Percentiles rank a stretch among this genome's conserved stretches.
phyloP scores from a whole-genome alignment of 345 rosid species.

The Anastatica hierochuntica region DNA sequence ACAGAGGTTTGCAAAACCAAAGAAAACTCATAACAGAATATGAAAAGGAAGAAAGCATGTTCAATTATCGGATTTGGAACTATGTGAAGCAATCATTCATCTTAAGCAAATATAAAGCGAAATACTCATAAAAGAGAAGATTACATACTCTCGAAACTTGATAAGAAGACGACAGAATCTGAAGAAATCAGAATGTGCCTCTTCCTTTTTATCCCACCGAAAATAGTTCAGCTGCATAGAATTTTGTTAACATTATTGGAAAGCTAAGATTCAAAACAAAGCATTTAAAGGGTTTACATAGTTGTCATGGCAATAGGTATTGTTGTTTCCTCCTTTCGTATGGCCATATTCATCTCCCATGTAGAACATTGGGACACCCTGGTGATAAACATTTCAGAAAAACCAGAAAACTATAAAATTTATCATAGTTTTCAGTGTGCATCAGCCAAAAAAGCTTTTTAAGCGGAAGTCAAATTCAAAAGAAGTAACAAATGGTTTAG shows the following conservation, averaged over 20 bases:
- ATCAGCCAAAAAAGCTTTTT: too few relatives aligned
- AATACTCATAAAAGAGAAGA: background rate
- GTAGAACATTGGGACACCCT: conserved; percentile 97
- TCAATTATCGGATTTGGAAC: too few relatives aligned
- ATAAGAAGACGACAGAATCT: conserved; percentile 75
- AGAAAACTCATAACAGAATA: background rate
- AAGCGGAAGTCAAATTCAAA: too few relatives aligned
- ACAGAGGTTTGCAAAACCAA: background rate
- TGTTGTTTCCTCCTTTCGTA: conserved; percentile 94
- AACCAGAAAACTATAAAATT: too few relatives aligned
- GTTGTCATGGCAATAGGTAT: conserved; percentile 92
- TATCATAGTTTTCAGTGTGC: too few relatives aligned
- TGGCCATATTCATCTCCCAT: conserved; percentile 99
- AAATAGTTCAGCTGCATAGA: conserved; percentile 66
- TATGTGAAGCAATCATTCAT: background rate
- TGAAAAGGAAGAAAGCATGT: background rate
- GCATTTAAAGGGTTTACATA: conserved; percentile 33
- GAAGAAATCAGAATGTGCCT: conserved; percentile 59
- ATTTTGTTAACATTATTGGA: conserved; percentile 11
- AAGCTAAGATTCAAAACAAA: conserved; percentile 15
- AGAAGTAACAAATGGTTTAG: background rate
- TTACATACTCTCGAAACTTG: conserved; percentile 65
- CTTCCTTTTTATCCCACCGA: conserved; percentile 89
- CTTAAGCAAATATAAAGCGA: background rate
- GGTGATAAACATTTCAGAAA: conserved; percentile 22